phyloP scores from a whole-genome alignment of 768 basidiomycete species.

The Sarcodon aspratus region DNA sequence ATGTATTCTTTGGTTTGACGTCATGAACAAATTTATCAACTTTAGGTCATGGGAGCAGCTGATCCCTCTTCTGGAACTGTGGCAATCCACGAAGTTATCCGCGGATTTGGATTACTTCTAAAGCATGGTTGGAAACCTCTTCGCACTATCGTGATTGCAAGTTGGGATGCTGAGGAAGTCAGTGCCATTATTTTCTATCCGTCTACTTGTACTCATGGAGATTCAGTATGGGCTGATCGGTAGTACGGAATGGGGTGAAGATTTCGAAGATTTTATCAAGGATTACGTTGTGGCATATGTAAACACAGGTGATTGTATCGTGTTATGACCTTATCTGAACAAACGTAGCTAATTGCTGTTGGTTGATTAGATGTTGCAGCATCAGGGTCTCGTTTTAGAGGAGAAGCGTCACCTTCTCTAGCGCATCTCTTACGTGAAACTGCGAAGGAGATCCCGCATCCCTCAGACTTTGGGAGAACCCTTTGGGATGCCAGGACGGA shows the following conservation, averaged over 20 bases:
- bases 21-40: too few species aligned
- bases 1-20: too few species aligned
- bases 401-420: conserved; percentile 67
- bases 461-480: conserved; percentile 46
- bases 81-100: conserved; percentile 65
- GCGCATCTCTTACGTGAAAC: conserved; percentile 60
- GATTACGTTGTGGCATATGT: conserved; percentile 79
- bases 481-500: conserved; percentile 75
- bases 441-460: conserved; percentile 66
- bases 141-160: conserved; percentile 63
- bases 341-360: too few species aligned
- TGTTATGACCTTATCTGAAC: too few species aligned
- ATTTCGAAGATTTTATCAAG: conserved; percentile 74
- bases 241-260: conserved; percentile 90
- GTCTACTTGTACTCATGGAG: not conserved
- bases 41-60: conserved; percentile 72
- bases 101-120: conserved; percentile 59
- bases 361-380: conserved; percentile 44
- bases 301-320: conserved; percentile 25
- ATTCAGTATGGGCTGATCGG: conserved; percentile 59
- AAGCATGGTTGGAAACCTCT: conserved; percentile 77
- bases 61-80: conserved; percentile 79
- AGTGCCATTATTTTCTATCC: conserved; percentile 1
- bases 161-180: conserved; percentile 74
- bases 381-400: conserved; percentile 45